A percentile compares a stretch with the other conserved stretches of the same genome.
Evolutionary conservation across 2,329 filamentous ascomycete species (phyloP).

Genomic region (Microascus cirrosus): DNA sequence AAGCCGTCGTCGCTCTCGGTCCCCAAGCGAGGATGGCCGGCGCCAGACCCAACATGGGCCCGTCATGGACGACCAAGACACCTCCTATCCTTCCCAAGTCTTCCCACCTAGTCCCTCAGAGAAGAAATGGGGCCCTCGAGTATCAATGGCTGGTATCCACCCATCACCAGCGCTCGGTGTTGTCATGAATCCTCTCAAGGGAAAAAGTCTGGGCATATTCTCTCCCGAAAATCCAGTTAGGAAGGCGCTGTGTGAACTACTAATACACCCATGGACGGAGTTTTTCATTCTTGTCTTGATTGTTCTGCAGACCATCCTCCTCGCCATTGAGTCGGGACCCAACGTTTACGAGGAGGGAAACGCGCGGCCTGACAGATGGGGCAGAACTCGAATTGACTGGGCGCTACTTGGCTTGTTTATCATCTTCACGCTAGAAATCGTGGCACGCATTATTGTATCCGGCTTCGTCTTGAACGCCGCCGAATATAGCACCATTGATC

Average conservation of each 20-base stretch:
- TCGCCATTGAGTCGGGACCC: constrained; percentile 70
- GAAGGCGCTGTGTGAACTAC: constrained; percentile 63
- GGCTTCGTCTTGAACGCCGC: constrained; percentile 83
- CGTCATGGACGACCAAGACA: constrained; percentile 21
- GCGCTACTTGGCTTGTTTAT: constrained; percentile 73
- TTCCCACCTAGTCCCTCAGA: constrained; percentile 27
- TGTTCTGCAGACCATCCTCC: constrained; percentile 74
- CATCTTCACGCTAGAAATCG: constrained; percentile 79
- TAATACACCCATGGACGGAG: constrained; percentile 81
- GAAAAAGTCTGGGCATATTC: constrained; percentile 78
- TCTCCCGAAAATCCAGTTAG: constrained; percentile 66
- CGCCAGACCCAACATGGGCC: constrained; percentile 24
- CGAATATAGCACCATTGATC: constrained; percentile 86
- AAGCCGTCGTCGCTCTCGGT: constrained; percentile 48
- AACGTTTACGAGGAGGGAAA: constrained; percentile 56
- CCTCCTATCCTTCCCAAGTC: constrained; percentile 39
- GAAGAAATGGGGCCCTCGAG: constrained; percentile 22
- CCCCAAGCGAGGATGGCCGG: constrained; percentile 38
- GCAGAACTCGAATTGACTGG: constrained; percentile 60
- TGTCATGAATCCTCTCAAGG: constrained; percentile 65
- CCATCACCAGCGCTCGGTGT: constrained; percentile 4
- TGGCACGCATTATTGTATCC: constrained; percentile 80
- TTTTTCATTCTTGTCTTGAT: constrained; percentile 81
- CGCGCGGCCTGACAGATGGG: constrained; percentile 53
- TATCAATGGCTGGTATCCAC: background rate